Conservation (phyloP, 495 filamentous ascomycete genomes). For the Annulohypoxylon maeteangense region DNA sequence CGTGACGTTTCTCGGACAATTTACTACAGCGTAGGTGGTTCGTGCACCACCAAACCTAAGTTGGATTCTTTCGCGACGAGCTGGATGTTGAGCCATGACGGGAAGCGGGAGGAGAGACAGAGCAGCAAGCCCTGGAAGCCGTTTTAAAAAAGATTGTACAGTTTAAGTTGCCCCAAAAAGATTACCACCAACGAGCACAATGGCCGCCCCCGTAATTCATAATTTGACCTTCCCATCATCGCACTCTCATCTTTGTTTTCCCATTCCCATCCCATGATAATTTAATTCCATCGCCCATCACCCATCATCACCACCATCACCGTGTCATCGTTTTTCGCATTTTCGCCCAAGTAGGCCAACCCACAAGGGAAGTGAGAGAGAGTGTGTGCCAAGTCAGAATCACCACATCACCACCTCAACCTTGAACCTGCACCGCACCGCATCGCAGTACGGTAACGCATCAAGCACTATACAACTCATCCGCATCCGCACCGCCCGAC, state of each 20-base stretch:
- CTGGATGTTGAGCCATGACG: slow-evolving; percentile 36
- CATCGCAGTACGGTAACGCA: slow-evolving; percentile 5
- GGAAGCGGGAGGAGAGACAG: slow-evolving; percentile 18
- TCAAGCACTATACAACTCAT: background rate
- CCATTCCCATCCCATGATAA: slow-evolving; percentile 34
- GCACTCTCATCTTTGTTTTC: slow-evolving; percentile 34
- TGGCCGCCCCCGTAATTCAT: slow-evolving; percentile 52
- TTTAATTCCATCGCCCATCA: background rate
- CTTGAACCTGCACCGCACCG: background rate
- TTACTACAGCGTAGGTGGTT: slow-evolving; percentile 9
- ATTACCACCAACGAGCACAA: slow-evolving; percentile 47
- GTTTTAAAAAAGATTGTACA: slow-evolving; percentile 40
- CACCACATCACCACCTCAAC: slow-evolving; percentile 8
- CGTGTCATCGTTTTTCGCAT: slow-evolving; percentile 36
- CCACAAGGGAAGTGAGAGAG: background rate
- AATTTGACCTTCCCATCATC: slow-evolving; percentile 47
- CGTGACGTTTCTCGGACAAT: slow-evolving; percentile 17
- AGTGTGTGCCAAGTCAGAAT: background rate
- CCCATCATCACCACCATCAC: slow-evolving; percentile 36
- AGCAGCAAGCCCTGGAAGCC: slow-evolving; percentile 29
- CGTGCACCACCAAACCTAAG: slow-evolving; percentile 28
- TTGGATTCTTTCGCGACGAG: slow-evolving; percentile 36
- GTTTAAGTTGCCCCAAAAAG: slow-evolving; percentile 47
- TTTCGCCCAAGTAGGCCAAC: slow-evolving; percentile 6
- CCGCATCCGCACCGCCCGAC: background rate